A percentile compares a stretch with the other conserved stretches of the same genome.
These are phyloP conservation scores for Lactifluus rugatus DNA, from an alignment of 768 basidiomycete species.

Conservation along the genomic window DNA sequence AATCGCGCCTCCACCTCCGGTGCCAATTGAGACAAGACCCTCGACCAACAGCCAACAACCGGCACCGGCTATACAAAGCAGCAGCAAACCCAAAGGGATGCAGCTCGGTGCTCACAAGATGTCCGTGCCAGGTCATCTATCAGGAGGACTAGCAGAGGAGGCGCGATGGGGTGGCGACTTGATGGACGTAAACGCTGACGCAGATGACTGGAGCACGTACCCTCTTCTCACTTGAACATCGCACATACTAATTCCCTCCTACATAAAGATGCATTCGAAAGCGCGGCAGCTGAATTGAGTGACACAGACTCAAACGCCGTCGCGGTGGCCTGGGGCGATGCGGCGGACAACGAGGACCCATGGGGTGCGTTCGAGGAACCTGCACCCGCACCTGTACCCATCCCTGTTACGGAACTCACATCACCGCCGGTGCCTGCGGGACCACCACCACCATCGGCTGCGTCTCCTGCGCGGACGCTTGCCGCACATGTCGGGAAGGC, in stretches of 20 bases:
- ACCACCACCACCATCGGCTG: too few species aligned
- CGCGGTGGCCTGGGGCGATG: slow-evolving; percentile 23
- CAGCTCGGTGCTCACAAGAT: slow-evolving; percentile 56
- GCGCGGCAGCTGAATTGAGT: slow-evolving; percentile 24
- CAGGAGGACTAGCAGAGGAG: slow-evolving; percentile 51
- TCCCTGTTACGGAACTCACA: slow-evolving; percentile 13
- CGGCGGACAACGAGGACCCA: slow-evolving; percentile 16
- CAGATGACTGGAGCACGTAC: slow-evolving; percentile 85
- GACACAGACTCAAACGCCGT: slow-evolving; percentile 16
- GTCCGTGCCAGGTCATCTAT: slow-evolving; percentile 31
- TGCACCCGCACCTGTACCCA: slow-evolving; percentile 2
- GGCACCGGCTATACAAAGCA: slow-evolving; percentile 12
- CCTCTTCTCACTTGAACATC: neutral
- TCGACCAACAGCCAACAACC: neutral
- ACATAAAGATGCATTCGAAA: slow-evolving; percentile 27
- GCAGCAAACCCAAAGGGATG: slow-evolving; percentile 47
- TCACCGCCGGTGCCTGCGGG: neutral
- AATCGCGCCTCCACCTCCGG: slow-evolving; percentile 9
- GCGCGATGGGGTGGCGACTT: slow-evolving; percentile 54
- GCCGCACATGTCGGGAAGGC: neutral
- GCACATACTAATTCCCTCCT: neutral
- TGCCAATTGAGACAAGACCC: slow-evolving; percentile 14
- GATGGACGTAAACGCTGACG: slow-evolving; percentile 89
- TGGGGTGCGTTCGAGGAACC: slow-evolving; percentile 19
- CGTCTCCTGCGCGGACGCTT: neutral